phyloP scores from a whole-genome alignment of 768 basidiomycete species.

The Lentinus tigrinus region DNA sequence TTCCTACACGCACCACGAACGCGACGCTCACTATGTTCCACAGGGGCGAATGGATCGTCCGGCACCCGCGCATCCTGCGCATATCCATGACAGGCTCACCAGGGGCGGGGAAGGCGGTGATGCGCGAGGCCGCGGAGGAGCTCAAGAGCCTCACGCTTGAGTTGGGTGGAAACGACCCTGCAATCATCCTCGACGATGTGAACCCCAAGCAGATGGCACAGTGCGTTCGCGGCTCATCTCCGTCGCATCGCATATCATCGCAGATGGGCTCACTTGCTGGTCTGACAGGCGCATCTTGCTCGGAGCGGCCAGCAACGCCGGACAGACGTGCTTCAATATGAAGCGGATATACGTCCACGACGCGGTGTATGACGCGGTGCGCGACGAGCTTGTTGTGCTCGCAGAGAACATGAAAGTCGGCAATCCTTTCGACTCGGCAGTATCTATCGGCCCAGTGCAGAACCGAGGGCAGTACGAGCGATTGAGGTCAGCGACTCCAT shows the following conservation, averaged over 20 bases:
- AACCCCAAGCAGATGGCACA: constrained; percentile 4
- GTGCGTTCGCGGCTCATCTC: background rate
- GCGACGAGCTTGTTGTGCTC: background rate
- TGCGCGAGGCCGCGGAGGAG: constrained; percentile 1
- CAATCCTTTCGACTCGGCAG: background rate
- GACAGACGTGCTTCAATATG: constrained; percentile 10
- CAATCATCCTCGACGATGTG: constrained; percentile 11
- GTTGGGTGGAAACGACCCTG: constrained; percentile 17
- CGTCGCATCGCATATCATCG: background rate
- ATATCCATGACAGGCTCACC: constrained; percentile 13
- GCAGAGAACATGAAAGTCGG: background rate
- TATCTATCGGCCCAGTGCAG: constrained; percentile 4
- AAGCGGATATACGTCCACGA: constrained; percentile 12
- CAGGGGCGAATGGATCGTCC: constrained; percentile 10
- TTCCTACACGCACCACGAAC: background rate
- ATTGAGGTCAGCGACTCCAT: background rate
- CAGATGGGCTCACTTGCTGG: background rate
- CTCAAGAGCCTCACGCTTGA: constrained; percentile 13
- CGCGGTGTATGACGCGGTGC: constrained; percentile 8
- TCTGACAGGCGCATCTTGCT: background rate
- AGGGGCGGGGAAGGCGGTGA: constrained; percentile 2
- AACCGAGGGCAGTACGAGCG: background rate
- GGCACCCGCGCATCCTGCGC: constrained; percentile 8
- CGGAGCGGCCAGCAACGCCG: constrained; percentile 1
- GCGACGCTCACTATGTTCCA: background rate